These are phyloP conservation scores for Sarcodon aspratus DNA, from an alignment of 768 basidiomycete species.

Conservation along the genomic window DNA sequence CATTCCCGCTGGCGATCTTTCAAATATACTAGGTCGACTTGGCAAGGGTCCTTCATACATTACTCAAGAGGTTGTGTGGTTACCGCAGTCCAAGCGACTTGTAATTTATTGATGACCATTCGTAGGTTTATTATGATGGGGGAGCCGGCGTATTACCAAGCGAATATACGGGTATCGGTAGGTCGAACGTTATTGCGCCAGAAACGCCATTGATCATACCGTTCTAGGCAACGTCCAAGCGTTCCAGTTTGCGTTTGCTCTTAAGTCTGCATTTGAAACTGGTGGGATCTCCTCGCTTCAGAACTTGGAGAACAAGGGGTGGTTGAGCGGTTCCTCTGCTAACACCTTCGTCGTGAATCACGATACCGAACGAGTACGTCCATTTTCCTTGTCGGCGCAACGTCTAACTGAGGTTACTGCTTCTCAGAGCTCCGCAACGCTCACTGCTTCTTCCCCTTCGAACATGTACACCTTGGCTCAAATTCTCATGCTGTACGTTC, in stretches of 20 bases:
- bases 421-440: conserved; percentile 10
- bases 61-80: conserved; percentile 18
- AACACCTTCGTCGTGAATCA: conserved; percentile 20
- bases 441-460: conserved; percentile 12
- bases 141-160: conserved; percentile 15
- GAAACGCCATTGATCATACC: conserved; percentile 3
- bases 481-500: conserved; percentile 12
- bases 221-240: neutral
- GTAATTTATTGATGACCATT: neutral
- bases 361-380: conserved; percentile 17
- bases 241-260: conserved; percentile 14
- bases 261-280: conserved; percentile 12
- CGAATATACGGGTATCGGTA: conserved; percentile 14
- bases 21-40: conserved; percentile 10
- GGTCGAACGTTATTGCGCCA: conserved; percentile 12
- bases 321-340: conserved; percentile 10
- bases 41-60: conserved; percentile 9
- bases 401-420: neutral
- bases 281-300: conserved; percentile 9
- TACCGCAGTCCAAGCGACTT: too few relatives aligned
- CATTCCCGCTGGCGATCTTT: conserved; percentile 11
- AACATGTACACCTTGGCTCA: conserved; percentile 17
- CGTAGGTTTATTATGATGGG: conserved; percentile 6
- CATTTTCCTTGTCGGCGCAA: neutral
- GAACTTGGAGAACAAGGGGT: conserved; percentile 10